Conservation (phyloP, 2,329 filamentous ascomycete genomes). For the Westerdykella sp. region DNA sequence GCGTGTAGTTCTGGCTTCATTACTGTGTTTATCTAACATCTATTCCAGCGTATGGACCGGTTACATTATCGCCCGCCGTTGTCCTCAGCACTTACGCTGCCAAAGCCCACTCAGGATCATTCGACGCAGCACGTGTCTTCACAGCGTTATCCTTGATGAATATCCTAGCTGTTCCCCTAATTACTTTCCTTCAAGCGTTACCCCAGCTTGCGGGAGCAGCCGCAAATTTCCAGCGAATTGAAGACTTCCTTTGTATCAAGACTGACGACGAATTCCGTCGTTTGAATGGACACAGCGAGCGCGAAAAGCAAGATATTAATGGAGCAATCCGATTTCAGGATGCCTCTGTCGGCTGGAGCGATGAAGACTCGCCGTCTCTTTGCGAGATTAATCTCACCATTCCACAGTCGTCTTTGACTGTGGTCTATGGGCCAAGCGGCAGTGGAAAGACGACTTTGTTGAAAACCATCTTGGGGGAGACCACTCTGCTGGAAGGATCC, state of each 20-base stretch:
- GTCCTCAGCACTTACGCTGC: background rate
- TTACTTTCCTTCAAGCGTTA: background rate
- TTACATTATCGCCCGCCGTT: background rate
- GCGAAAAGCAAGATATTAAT: no score
- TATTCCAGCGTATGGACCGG: background rate
- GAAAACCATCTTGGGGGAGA: slow-evolving; percentile 13
- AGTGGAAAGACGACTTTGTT: slow-evolving; percentile 33
- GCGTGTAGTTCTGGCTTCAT: no score
- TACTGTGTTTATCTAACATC: background rate
- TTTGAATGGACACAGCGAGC: no score
- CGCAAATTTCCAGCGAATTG: background rate
- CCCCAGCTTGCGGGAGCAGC: background rate
- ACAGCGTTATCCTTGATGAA: background rate
- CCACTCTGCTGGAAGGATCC: background rate
- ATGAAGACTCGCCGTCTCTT: background rate
- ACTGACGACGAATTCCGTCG: no score
- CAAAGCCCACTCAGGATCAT: background rate
- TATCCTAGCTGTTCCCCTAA: background rate
- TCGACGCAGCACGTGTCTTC: background rate
- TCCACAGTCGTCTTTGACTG: slow-evolving; percentile 1
- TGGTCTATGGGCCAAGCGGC: slow-evolving; percentile 10
- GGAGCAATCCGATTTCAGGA: background rate
- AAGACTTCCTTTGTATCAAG: background rate
- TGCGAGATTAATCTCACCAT: slow-evolving; percentile 5
- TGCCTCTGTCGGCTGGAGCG: slow-evolving; percentile 6